These are phyloP conservation scores for Fusarium sp. DNA, from an alignment of 2,329 filamentous ascomycete genomes.

Conservation along the genomic window DNA sequence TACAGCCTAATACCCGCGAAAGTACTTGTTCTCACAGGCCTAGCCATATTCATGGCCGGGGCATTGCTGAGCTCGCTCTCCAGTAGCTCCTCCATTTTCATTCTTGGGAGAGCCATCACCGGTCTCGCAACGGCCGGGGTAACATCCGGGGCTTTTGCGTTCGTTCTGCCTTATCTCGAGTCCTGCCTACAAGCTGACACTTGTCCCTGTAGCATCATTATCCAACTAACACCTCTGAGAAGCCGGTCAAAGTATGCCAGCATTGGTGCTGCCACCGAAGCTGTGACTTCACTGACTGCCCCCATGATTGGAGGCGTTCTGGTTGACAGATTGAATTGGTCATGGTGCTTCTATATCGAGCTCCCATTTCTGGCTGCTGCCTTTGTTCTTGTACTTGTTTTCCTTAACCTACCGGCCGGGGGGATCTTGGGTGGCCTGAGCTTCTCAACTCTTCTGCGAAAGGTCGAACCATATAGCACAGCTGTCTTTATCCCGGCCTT, in stretches of 20 bases:
- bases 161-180: background rate
- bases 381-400: background rate
- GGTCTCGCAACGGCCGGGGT: too few relatives aligned
- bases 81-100: too few relatives aligned
- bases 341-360: background rate
- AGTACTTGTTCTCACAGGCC: too few relatives aligned
- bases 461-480: background rate
- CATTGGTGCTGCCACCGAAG: background rate
- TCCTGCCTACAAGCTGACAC: background rate
- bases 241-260: background rate
- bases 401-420: background rate
- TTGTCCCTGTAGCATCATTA: background rate
- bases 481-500: background rate
- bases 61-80: too few relatives aligned
- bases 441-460: background rate
- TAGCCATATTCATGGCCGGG: too few relatives aligned
- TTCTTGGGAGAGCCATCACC: too few relatives aligned
- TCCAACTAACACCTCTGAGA: background rate
- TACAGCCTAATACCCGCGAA: too few relatives aligned
- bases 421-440: background rate
- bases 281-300: background rate
- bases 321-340: background rate
- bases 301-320: background rate
- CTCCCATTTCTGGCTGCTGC: background rate
- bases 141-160: background rate